Evolutionary conservation across 2,329 filamentous ascomycete species (phyloP).

Genomic region (Dactylellina leptospora): DNA sequence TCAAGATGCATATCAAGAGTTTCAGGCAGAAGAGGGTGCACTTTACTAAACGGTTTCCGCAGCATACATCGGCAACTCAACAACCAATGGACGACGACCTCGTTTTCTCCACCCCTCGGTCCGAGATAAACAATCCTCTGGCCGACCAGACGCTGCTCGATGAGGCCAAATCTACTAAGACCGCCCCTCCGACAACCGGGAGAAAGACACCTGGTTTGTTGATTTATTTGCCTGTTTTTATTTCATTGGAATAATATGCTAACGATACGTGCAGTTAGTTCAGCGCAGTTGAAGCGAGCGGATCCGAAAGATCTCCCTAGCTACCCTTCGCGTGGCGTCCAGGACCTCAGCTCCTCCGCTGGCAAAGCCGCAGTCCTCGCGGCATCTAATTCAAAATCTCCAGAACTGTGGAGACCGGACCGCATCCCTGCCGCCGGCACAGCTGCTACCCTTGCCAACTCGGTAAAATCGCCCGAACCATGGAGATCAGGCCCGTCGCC

Average conservation of each 20-base stretch:
- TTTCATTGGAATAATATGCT: not conserved
- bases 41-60: constrained; percentile 29
- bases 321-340: constrained; percentile 40
- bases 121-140: constrained; percentile 49
- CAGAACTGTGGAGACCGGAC: constrained; percentile 40
- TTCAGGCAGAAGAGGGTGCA: constrained; percentile 22
- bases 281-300: constrained; percentile 30
- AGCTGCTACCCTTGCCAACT: constrained; percentile 42
- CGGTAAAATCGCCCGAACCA: constrained; percentile 40
- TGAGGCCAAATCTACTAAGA: constrained; percentile 10
- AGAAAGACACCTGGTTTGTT: constrained; percentile 5
- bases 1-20: constrained; percentile 28
- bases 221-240: not conserved
- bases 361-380: constrained; percentile 39
- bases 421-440: constrained; percentile 42
- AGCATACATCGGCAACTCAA: constrained; percentile 8
- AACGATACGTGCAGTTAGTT: not conserved
- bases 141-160: constrained; percentile 31
- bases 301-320: constrained; percentile 47
- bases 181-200: not conserved
- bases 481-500: constrained; percentile 39
- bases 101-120: constrained; percentile 42
- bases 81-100: constrained; percentile 22
- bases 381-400: constrained; percentile 29
- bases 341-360: constrained; percentile 39